phyloP scores from a whole-genome alignment of 441 rosid species.

The Breynia disticha region DNA sequence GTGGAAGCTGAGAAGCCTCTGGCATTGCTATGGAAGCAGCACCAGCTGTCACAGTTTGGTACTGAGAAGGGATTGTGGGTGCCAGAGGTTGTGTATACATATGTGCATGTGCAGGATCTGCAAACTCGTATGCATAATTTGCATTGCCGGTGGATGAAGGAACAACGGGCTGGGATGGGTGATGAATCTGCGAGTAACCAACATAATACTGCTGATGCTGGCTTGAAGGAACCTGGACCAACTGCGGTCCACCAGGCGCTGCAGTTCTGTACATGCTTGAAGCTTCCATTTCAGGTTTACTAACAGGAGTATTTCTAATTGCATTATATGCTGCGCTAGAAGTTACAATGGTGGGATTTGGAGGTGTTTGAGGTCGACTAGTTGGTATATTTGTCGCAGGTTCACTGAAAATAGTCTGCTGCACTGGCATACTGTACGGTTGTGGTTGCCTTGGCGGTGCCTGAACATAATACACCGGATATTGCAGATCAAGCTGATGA shows the following conservation, averaged over 20 bases:
- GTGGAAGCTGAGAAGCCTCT: conserved; percentile 50
- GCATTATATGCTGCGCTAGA: conserved; percentile 45
- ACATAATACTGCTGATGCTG: conserved; percentile 72
- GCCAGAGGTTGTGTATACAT: conserved; percentile 63
- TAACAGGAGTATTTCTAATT: conserved; percentile 43
- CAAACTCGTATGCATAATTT: conserved; percentile 55
- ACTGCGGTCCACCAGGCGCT: conserved; percentile 41
- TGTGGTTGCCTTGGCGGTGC: conserved; percentile 36
- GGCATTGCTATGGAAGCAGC: conserved; percentile 40
- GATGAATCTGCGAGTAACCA: conserved; percentile 72
- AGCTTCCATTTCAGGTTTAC: conserved; percentile 58
- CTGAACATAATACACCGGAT: conserved; percentile 61
- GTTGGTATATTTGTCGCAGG: conserved; percentile 32
- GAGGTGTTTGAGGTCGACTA: conserved; percentile 43
- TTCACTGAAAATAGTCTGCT: conserved; percentile 53
- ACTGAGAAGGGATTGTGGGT: conserved; percentile 56
- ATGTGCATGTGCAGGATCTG: conserved; percentile 56
- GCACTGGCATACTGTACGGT: conserved; percentile 55
- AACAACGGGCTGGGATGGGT: conserved; percentile 65
- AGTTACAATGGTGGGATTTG: conserved; percentile 43
- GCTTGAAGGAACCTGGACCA: conserved; percentile 56
- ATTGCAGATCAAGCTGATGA: conserved; percentile 73
- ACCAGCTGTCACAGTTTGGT: conserved; percentile 66
- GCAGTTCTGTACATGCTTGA: conserved; percentile 52
- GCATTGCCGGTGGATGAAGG: conserved; percentile 40